Percentiles rank a stretch among this genome's conserved stretches.
These are phyloP conservation scores for Triadica sebifera DNA, from an alignment of 345 rosid genomes.

Conservation along the genomic window DNA sequence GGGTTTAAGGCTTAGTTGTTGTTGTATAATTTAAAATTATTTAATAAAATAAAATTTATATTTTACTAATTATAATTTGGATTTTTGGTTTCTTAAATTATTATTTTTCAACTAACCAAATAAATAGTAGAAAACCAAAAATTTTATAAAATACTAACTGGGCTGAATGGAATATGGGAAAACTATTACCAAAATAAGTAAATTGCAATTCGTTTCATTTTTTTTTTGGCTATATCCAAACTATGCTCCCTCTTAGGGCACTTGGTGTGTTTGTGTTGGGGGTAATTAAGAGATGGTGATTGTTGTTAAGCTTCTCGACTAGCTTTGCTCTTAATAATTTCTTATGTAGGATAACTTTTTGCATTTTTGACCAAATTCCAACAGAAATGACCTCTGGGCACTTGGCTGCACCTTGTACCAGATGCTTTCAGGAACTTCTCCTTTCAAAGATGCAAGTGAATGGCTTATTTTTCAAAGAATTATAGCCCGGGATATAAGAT, in stretches of 20 bases:
- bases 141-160: not conserved
- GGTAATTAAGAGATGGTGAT: not conserved
- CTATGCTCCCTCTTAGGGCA: not conserved
- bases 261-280: not conserved
- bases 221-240: not conserved
- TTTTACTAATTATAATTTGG: not conserved
- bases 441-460: conserved; percentile 97
- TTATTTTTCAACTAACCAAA: not conserved
- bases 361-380: conserved; percentile 36
- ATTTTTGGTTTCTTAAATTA: not conserved
- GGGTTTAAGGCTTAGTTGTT: no score
- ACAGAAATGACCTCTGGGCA: conserved; percentile 99
- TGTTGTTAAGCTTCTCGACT: conserved; percentile 4
- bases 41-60: not conserved
- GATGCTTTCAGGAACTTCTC: conserved; percentile 99
- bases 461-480: conserved; percentile 97
- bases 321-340: conserved; percentile 16
- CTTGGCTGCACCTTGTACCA: conserved; percentile 99
- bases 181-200: not conserved
- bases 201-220: not conserved
- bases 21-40: no score
- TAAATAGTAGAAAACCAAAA: not conserved
- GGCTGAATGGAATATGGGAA: no score
- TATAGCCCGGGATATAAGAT: conserved; percentile 85
- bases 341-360: conserved; percentile 30